Conservation (phyloP, 78 protist species). For the Pelomyxa schiedti region DNA sequence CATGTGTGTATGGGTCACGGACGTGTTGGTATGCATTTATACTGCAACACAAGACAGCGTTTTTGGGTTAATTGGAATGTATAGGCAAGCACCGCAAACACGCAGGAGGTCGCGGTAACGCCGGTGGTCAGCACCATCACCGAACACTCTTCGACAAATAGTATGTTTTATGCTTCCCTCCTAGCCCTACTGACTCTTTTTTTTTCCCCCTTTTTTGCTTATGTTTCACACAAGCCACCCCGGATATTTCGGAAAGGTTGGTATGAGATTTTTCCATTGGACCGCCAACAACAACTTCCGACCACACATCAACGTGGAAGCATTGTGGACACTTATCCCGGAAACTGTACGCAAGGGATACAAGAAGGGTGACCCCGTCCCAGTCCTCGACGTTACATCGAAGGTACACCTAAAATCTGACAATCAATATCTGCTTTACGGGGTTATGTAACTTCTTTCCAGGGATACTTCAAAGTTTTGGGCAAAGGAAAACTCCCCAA, state of each 20-base stretch:
- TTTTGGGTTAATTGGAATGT: background rate
- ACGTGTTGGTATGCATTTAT: background rate
- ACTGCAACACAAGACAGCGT: background rate
- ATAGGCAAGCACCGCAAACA: constrained; percentile 91
- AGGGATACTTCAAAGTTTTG: constrained; percentile 79
- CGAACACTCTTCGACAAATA: constrained; percentile 81
- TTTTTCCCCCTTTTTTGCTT: background rate
- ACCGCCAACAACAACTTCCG: constrained; percentile 25
- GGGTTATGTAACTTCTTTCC: no score
- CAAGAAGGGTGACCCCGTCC: constrained; percentile 12
- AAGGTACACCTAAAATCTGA: constrained; percentile 4
- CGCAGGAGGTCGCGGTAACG: constrained; percentile 95
- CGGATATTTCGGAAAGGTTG: constrained; percentile 97
- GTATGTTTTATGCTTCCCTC: background rate
- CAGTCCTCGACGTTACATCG: constrained; percentile 65
- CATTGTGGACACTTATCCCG: background rate
- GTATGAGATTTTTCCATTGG: constrained; percentile 90
- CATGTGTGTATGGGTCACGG: background rate
- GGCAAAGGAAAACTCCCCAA: constrained; percentile 84
- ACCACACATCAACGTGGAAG: constrained; percentile 73
- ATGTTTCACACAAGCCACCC: constrained; percentile 69
- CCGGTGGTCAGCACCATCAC: constrained; percentile 96
- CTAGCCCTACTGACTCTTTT: background rate
- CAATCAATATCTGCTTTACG: no score
- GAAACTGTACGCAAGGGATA: constrained; percentile 40